Conservation (phyloP, 495 filamentous ascomycete genomes). For the Talaromyces trachyspermus region DNA sequence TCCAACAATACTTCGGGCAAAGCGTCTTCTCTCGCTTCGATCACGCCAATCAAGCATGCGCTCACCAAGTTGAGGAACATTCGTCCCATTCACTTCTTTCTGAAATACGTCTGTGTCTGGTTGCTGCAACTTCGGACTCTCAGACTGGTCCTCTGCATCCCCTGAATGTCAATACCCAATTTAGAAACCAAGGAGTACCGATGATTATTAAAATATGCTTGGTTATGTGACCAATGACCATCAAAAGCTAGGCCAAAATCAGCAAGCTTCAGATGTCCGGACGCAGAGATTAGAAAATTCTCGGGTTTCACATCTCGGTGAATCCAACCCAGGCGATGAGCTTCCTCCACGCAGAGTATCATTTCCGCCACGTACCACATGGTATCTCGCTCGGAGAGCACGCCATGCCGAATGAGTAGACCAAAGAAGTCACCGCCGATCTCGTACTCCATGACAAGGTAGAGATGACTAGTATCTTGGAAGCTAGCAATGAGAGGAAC, state of each 20-base stretch:
- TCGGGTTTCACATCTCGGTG: constrained; percentile 95
- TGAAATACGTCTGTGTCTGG: constrained; percentile 34
- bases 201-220: constrained; percentile 75
- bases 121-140: constrained; percentile 23
- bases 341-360: constrained; percentile 90
- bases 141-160: constrained; percentile 63
- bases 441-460: constrained; percentile 97
- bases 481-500: constrained; percentile 84
- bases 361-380: constrained; percentile 91
- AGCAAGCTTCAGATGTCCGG: constrained; percentile 87
- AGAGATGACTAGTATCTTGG: constrained; percentile 74
- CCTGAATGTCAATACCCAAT: constrained; percentile 65
- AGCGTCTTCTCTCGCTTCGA: constrained; percentile 59
- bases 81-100: constrained; percentile 45
- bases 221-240: constrained; percentile 89
- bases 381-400: constrained; percentile 67
- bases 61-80: constrained; percentile 44
- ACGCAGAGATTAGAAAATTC: constrained; percentile 84
- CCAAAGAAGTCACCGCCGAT: constrained; percentile 90
- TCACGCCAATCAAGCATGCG: constrained; percentile 72
- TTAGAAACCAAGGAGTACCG: constrained; percentile 68
- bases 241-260: constrained; percentile 94
- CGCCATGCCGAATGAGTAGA: constrained; percentile 72
- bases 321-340: constrained; percentile 79
- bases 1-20: constrained; percentile 83